A percentile compares a stretch with the other conserved stretches of the same genome.
These are phyloP conservation scores for Leishmania major DNA, from an alignment of 208 protist genomes.

Conservation along the genomic window DNA sequence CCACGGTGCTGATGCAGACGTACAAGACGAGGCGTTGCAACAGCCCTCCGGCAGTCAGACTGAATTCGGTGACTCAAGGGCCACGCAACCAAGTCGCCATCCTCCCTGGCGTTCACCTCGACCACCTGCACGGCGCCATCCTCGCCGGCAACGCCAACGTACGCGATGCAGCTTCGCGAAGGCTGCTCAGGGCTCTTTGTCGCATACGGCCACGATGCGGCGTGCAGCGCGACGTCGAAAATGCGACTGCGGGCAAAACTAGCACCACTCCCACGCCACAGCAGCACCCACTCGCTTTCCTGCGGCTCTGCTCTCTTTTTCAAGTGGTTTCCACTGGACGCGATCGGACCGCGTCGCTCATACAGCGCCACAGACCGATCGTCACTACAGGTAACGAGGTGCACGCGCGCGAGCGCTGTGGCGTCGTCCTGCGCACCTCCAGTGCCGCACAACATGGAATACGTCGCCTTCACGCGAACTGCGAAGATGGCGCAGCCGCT, in stretches of 20 bases:
- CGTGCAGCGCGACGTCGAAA: constrained; percentile 59
- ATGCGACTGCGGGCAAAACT: constrained; percentile 58
- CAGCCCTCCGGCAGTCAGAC: background rate
- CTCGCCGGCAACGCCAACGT: constrained; percentile 51
- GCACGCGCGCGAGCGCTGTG: background rate
- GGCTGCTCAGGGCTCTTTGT: background rate
- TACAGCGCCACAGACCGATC: constrained; percentile 70
- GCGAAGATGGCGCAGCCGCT: constrained; percentile 74
- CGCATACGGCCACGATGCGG: background rate
- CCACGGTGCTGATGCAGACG: constrained; percentile 54
- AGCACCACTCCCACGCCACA: constrained; percentile 44
- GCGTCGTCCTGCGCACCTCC: background rate
- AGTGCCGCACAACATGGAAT: background rate
- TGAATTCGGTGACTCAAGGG: background rate
- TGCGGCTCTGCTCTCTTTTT: background rate
- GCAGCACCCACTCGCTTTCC: constrained; percentile 32
- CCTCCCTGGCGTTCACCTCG: constrained; percentile 6
- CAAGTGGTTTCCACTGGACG: background rate
- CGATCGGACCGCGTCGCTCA: background rate
- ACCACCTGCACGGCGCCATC: constrained; percentile 61
- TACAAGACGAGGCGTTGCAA: constrained; percentile 12
- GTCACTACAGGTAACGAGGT: constrained; percentile 78
- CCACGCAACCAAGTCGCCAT: background rate
- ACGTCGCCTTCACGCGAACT: constrained; percentile 24
- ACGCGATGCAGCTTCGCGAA: background rate